Percentiles rank a stretch among this genome's conserved stretches.
phyloP scores from a whole-genome alignment of 1,284 basidiomycete species.

The Ceratorhiza oryzae-sativae region DNA sequence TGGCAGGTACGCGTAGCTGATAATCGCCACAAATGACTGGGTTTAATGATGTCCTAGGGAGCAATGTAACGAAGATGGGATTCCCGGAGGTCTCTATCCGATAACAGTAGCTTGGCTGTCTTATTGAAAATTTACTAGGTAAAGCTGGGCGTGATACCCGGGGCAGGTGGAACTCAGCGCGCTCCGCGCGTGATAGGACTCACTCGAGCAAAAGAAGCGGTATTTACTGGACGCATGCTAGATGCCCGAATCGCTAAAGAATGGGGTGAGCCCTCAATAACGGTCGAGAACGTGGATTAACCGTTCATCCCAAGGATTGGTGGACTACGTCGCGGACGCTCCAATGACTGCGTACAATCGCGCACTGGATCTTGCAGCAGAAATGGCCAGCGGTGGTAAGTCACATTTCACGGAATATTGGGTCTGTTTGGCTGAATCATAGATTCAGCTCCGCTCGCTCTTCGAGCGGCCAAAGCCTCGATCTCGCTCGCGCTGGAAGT shows the following conservation, averaged over 20 bases:
- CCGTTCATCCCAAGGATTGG: slow-evolving; percentile 62
- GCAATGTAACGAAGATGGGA: slow-evolving; percentile 75
- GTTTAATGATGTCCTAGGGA: slow-evolving; percentile 49
- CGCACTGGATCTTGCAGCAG: slow-evolving; percentile 67
- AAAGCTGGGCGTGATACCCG: slow-evolving; percentile 90
- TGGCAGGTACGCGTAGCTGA: slow-evolving; percentile 68
- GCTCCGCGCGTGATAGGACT: slow-evolving; percentile 81
- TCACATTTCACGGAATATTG: slow-evolving; percentile 21
- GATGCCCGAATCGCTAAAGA: slow-evolving; percentile 73
- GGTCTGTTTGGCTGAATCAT: not conserved
- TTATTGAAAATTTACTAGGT: not conserved
- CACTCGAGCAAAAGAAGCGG: slow-evolving; percentile 85
- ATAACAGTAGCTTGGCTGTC: not conserved
- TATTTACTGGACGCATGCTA: slow-evolving; percentile 77
- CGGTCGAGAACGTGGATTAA: not conserved
- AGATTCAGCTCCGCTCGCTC: slow-evolving; percentile 78
- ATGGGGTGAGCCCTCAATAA: slow-evolving; percentile 62
- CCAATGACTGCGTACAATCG: slow-evolving; percentile 68
- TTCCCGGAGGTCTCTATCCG: slow-evolving; percentile 69
- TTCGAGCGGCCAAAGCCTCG: slow-evolving; percentile 89
- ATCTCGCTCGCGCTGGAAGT: slow-evolving; percentile 82
- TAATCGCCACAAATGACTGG: not conserved
- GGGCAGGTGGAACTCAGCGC: slow-evolving; percentile 93
- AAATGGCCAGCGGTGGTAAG: slow-evolving; percentile 75
- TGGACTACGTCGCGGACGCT: slow-evolving; percentile 75